Conservation (phyloP, 2,329 filamentous ascomycete genomes). For the Phaeosphaeria sp. region DNA sequence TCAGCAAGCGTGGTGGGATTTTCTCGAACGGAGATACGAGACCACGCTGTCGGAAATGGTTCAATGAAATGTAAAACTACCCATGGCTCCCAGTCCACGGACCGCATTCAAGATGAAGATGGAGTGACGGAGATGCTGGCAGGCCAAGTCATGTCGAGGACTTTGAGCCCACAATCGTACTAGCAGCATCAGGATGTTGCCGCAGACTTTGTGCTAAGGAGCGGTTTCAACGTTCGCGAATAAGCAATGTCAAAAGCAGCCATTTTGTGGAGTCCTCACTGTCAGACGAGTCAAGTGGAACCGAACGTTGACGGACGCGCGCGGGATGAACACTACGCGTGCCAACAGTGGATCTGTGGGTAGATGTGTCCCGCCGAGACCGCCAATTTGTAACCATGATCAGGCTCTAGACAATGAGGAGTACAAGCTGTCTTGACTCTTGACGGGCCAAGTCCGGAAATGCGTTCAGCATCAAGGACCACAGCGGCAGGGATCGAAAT, state of each 20-base stretch:
- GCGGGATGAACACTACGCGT: constrained; percentile 25
- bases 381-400: constrained; percentile 16
- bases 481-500: constrained; percentile 21
- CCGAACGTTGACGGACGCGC: constrained; percentile 40
- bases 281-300: constrained; percentile 32
- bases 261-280: constrained; percentile 27
- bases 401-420: background rate
- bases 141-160: constrained; percentile 12
- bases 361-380: constrained; percentile 21
- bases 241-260: constrained; percentile 22
- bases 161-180: constrained; percentile 7
- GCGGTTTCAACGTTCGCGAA: constrained; percentile 33
- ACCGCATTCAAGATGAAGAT: constrained; percentile 1
- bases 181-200: background rate
- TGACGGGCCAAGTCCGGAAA: background rate
- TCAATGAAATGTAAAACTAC: background rate
- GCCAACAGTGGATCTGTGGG: constrained; percentile 21
- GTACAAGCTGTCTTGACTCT: background rate
- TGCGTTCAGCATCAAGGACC: constrained; percentile 3
- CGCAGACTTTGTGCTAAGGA: constrained; percentile 16
- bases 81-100: background rate
- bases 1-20: constrained; percentile 12
- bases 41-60: background rate
- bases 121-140: background rate
- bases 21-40: constrained; percentile 7